phyloP scores from a whole-genome alignment of 805 yeast genomes.

The Maudiozyma bulderi region DNA sequence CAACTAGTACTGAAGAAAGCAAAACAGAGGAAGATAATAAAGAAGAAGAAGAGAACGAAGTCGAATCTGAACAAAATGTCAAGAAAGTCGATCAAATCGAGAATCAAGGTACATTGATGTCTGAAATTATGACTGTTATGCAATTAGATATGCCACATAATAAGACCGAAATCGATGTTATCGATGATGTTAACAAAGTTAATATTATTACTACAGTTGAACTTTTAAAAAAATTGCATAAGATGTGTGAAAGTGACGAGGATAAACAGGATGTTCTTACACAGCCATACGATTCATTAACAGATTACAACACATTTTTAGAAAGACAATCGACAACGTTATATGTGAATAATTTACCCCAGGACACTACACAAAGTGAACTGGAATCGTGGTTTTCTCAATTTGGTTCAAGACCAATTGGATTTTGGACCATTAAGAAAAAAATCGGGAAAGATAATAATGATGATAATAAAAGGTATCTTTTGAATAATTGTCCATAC shows the following conservation, averaged over 20 bases:
- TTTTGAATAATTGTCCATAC: conserved; percentile 22
- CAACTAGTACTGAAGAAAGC: neutral
- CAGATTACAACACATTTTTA: conserved; percentile 59
- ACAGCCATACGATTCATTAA: conserved; percentile 66
- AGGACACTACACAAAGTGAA: conserved; percentile 83
- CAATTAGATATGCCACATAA: neutral
- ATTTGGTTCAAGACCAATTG: conserved; percentile 75
- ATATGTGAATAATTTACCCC: conserved; percentile 69
- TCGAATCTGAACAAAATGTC: conserved; percentile 10
- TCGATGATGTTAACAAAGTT: neutral
- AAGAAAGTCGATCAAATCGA: neutral
- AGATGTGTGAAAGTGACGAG: conserved; percentile 33
- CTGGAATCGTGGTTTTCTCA: conserved; percentile 86
- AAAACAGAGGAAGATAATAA: neutral
- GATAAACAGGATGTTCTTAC: conserved; percentile 49
- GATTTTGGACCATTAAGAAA: conserved; percentile 79
- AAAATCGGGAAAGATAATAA: conserved; percentile 25
- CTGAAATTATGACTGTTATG: neutral
- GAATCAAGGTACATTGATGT: neutral
- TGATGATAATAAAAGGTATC: conserved; percentile 3
- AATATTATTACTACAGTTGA: conserved; percentile 10
- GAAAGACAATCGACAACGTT: conserved; percentile 70
- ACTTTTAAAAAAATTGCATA: conserved; percentile 23
- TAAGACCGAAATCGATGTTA: neutral
- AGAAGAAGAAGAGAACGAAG: conserved; percentile 5